phyloP scores from a whole-genome alignment of 2,329 filamentous ascomycete species.

The Ascochyta clinopodiicola region DNA sequence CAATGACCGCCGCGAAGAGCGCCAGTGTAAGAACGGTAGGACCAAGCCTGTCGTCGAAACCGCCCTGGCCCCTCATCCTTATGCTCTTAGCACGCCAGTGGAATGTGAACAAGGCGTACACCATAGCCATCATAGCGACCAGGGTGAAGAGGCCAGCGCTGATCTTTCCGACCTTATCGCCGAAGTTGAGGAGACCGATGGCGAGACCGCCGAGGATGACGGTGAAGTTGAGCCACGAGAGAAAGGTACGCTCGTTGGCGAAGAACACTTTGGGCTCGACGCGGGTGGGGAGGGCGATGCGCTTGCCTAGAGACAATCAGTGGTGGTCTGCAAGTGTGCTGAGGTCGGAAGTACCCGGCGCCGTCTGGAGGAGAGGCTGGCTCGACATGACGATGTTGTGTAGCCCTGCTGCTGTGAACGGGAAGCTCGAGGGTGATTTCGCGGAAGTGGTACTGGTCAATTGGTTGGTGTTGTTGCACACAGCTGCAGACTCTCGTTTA shows the following conservation, averaged over 20 bases:
- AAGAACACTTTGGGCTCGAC: conserved; percentile 99
- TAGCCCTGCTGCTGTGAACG: conserved; percentile 21
- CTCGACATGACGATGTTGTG: conserved; percentile 75
- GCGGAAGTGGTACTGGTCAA: conserved; percentile 10
- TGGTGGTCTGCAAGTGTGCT: not conserved
- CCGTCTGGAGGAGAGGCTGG: conserved; percentile 93
- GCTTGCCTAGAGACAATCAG: conserved; percentile 74
- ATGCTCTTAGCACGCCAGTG: conserved; percentile 98
- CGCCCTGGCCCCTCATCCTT: conserved; percentile 85
- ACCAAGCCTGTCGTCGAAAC: conserved; percentile 95
- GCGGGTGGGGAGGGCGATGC: conserved; percentile 94
- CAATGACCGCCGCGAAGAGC: conserved; percentile 84
- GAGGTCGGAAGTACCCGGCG: conserved; percentile 70
- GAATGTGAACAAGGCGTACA: conserved; percentile 93
- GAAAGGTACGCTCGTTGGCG: conserved; percentile 98
- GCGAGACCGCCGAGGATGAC: conserved; percentile 96
- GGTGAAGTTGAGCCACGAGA: conserved; percentile 99
- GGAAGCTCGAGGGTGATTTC: conserved; percentile 17
- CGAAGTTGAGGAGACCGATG: conserved; percentile 97
- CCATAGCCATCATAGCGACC: conserved; percentile 93
- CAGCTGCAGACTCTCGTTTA: conserved; percentile 18
- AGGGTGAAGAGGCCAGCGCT: conserved; percentile 91
- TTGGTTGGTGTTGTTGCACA: conserved; percentile 14
- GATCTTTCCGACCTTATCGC: conserved; percentile 92
- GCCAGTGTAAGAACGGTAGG: conserved; percentile 89